phyloP scores from a whole-genome alignment of 805 yeast genomes.

The Candida qinlingensis region DNA sequence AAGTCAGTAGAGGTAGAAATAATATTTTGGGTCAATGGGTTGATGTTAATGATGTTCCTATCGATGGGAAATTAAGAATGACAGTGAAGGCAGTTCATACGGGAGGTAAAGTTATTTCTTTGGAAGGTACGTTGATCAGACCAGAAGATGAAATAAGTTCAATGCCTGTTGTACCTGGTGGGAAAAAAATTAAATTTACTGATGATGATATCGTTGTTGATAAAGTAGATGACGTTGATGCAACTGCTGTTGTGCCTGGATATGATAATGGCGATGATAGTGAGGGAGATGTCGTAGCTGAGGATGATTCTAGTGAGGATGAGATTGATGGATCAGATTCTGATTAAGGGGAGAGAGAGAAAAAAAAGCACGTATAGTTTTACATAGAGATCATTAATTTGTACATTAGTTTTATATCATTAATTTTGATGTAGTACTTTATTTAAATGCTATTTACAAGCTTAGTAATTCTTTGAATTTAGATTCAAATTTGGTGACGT shows the following conservation, averaged over 20 bases:
- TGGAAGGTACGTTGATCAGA: slow-evolving; percentile 72
- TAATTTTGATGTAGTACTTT: neutral
- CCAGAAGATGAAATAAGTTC: slow-evolving; percentile 43
- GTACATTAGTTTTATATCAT: neutral
- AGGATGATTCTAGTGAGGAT: slow-evolving; percentile 25
- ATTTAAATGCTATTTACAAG: slow-evolving; percentile 5
- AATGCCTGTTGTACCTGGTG: slow-evolving; percentile 41
- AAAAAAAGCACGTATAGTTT: neutral
- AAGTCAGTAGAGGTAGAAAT: slow-evolving; percentile 14
- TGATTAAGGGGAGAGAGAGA: slow-evolving; percentile 7
- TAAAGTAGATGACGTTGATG: slow-evolving; percentile 14
- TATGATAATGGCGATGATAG: slow-evolving; percentile 17
- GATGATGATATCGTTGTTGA: slow-evolving; percentile 32
- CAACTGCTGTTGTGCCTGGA: slow-evolving; percentile 6
- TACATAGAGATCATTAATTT: neutral
- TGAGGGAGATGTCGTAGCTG: slow-evolving; percentile 21
- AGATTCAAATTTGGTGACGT: slow-evolving; percentile 30
- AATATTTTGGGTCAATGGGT: slow-evolving; percentile 73
- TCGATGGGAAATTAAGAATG: slow-evolving; percentile 81
- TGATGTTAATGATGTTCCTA: slow-evolving; percentile 64
- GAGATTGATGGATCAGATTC: slow-evolving; percentile 18
- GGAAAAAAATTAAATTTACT: slow-evolving; percentile 44
- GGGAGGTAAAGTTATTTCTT: slow-evolving; percentile 75
- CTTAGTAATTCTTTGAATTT: slow-evolving; percentile 26
- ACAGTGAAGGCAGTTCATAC: slow-evolving; percentile 66